Percentiles rank a stretch among this genome's conserved stretches.
Evolutionary conservation across 192 early-diverging fungal species (phyloP).

Genomic region (Chytriomyces hyalinus): DNA sequence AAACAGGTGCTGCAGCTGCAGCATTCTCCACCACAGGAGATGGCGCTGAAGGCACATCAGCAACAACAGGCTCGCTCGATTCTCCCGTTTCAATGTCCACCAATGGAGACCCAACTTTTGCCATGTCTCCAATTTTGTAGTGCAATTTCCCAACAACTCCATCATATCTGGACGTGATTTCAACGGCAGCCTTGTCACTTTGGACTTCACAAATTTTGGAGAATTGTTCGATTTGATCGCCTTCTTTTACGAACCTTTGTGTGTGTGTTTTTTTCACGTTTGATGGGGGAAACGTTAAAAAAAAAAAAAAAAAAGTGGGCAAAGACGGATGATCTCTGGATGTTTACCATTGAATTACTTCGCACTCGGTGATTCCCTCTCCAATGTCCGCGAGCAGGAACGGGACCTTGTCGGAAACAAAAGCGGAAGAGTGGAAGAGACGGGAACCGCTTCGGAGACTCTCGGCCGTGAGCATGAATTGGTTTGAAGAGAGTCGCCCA

Average conservation of each 20-base stretch:
- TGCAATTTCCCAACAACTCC: slow-evolving; percentile 81
- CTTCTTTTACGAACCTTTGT: slow-evolving; percentile 88
- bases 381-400: slow-evolving; percentile 97
- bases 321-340: not conserved
- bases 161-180: slow-evolving; percentile 95
- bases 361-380: slow-evolving; percentile 97
- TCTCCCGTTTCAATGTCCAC: slow-evolving; percentile 77
- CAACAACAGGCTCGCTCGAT: slow-evolving; percentile 18
- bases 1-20: not conserved
- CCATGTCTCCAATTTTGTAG: slow-evolving; percentile 86
- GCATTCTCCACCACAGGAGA: not conserved
- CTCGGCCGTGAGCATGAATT: slow-evolving; percentile 8
- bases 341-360: slow-evolving; percentile 92
- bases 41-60: slow-evolving; percentile 11
- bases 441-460: not conserved
- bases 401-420: slow-evolving; percentile 45
- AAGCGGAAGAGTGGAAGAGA: slow-evolving; percentile 26
- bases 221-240: slow-evolving; percentile 88
- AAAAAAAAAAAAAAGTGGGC: not conserved
- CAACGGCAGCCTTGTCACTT: slow-evolving; percentile 98
- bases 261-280: not conserved
- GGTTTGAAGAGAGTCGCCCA: not conserved
- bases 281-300: not conserved
- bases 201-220: slow-evolving; percentile 96
- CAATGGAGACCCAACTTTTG: slow-evolving; percentile 86